Conservation (phyloP, 306 rosid genomes). For the Bauhinia variegata region DNA sequence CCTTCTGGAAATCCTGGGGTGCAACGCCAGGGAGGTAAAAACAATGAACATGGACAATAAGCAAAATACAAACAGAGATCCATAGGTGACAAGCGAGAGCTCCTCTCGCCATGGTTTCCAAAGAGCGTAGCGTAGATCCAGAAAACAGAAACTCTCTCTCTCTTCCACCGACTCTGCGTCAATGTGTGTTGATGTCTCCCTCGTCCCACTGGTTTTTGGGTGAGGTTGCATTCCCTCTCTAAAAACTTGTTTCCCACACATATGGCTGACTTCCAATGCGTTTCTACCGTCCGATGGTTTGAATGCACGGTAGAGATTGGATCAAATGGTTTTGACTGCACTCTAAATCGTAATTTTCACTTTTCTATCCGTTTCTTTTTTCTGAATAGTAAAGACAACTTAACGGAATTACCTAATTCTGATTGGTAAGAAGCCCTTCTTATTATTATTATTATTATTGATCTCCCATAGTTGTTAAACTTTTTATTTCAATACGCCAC, state of each 20-base stretch:
- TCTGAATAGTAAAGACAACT: no score
- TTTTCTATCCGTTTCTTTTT: no score
- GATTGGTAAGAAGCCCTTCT: background rate
- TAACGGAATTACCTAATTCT: slow-evolving; percentile 14
- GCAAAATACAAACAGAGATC: slow-evolving; percentile 52
- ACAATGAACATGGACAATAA: slow-evolving; percentile 49
- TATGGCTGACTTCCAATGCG: background rate
- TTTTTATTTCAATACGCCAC: no score
- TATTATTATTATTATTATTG: no score
- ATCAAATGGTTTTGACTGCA: slow-evolving; percentile 12
- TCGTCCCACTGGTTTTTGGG: background rate
- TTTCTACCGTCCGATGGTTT: slow-evolving; percentile 35
- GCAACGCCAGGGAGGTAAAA: slow-evolving; percentile 89
- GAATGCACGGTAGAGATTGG: slow-evolving; percentile 29
- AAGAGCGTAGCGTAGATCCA: slow-evolving; percentile 36
- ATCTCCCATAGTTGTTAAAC: no score
- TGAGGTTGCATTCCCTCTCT: slow-evolving; percentile 3
- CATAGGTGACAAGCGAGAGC: slow-evolving; percentile 62
- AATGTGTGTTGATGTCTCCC: slow-evolving; percentile 5
- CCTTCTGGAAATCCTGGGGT: slow-evolving; percentile 71
- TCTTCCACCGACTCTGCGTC: slow-evolving; percentile 5
- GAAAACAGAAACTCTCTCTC: slow-evolving; percentile 28
- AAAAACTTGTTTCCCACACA: slow-evolving; percentile 26
- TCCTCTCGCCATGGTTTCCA: slow-evolving; percentile 71
- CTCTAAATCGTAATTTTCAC: no score